These are phyloP conservation scores for Gynostemma pentaphyllum DNA, from an alignment of 306 rosid species.

Conservation along the genomic window DNA sequence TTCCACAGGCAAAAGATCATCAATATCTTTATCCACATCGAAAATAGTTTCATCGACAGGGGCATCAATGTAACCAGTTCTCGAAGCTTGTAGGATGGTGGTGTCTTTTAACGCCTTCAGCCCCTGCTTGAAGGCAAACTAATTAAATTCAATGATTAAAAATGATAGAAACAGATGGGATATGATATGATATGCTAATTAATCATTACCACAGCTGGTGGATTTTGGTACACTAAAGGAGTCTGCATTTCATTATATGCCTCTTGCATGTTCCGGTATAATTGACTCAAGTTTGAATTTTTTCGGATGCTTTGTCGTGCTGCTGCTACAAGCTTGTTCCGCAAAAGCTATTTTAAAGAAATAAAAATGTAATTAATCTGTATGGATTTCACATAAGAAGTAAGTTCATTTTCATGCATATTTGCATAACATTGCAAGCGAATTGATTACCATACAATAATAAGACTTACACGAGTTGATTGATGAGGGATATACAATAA, in stretches of 20 bases:
- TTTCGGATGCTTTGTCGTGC: constrained; percentile 60
- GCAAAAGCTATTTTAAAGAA: constrained; percentile 50
- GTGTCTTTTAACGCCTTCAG: constrained; percentile 78
- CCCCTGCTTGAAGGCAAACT: constrained; percentile 33
- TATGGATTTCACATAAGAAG: neutral
- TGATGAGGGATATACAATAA: too few species aligned
- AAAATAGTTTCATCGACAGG: constrained; percentile 79
- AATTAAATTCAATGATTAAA: neutral
- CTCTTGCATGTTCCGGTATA: constrained; percentile 71
- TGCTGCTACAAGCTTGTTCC: constrained; percentile 64
- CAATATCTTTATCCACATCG: constrained; percentile 77
- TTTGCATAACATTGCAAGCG: neutral
- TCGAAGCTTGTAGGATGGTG: constrained; percentile 61
- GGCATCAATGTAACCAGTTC: constrained; percentile 74
- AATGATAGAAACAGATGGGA: neutral
- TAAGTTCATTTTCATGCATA: neutral
- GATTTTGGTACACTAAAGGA: constrained; percentile 74
- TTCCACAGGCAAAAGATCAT: constrained; percentile 86
- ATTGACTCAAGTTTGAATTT: constrained; percentile 65
- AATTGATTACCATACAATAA: neutral
- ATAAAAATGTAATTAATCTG: constrained; percentile 7
- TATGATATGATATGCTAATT: neutral
- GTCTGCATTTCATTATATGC: constrained; percentile 87
- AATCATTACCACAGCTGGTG: constrained; percentile 58
- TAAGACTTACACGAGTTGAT: neutral